These are phyloP conservation scores for Aspergillus unguis DNA, from an alignment of 2,329 filamentous ascomycete species.

Conservation along the genomic window DNA sequence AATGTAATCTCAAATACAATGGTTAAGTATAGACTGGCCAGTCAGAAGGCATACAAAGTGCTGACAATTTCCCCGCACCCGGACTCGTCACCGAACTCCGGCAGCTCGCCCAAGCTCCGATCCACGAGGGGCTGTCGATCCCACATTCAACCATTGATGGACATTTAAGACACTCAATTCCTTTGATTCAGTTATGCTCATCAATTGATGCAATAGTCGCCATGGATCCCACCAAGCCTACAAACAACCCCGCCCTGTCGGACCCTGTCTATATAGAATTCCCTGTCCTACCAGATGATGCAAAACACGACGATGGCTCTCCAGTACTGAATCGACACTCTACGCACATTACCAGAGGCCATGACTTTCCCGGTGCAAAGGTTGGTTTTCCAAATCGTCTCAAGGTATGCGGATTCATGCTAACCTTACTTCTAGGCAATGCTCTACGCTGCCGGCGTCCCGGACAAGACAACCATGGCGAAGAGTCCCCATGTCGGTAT, in stretches of 20 bases:
- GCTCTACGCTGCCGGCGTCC: constrained; percentile 90
- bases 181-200: no score
- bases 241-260: constrained; percentile 31
- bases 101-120: constrained; percentile 22
- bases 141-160: background rate
- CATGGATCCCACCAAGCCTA: constrained; percentile 25
- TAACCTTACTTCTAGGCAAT: constrained; percentile 63
- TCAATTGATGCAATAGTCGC: background rate
- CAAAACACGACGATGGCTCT: constrained; percentile 53
- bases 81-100: constrained; percentile 14
- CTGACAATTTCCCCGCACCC: constrained; percentile 15
- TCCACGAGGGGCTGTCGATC: constrained; percentile 18
- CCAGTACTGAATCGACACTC: constrained; percentile 82
- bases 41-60: background rate
- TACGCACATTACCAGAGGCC: constrained; percentile 71
- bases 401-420: background rate
- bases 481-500: constrained; percentile 86
- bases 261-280: constrained; percentile 57
- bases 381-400: constrained; percentile 42
- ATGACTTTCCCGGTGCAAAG: constrained; percentile 91
- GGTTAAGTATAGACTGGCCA: background rate
- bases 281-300: constrained; percentile 52
- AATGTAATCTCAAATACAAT: background rate
- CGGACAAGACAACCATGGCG: constrained; percentile 79
- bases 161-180: no score